Evolutionary conservation across 129 eudicot species (phyloP), one percentile per base, ranked within the genome.

Genomic region (Flaveria ramosissima): DNA sequence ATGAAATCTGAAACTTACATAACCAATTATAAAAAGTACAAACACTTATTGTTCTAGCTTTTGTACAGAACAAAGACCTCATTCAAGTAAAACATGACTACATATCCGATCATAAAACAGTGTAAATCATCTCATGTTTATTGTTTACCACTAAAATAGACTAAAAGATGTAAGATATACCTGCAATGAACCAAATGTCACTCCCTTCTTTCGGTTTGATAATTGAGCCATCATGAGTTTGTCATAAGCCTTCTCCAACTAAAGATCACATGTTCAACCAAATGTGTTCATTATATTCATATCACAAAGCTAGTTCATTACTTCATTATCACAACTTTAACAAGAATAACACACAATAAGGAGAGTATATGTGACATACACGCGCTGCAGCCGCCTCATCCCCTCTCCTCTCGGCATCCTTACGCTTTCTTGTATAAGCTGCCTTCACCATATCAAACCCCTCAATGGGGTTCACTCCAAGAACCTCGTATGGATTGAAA

Each of bases 161-260:
- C 12, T 11, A 36, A 63, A 16, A 48, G 73, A 69, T 45, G 43
- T 20, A 14, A 24, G 19, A 50, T 17, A 19, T 77, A 92, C 98
- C 98, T 85, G 61, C 59, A 92, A 81, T 7, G 92, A 86, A 72
- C 92, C 96, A 85, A 73, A 90, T 30, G 94, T 86, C 48, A 88
- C 87, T 2, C 98, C 98, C 80, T 92, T 89, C 86, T 92, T 92
- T 75, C 98, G 72, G 26, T 92, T 90, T 16, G 87, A 66, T 59
- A 92, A 77, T 73, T 90, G 96, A 9, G 88, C 88, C 93, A 92
- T 89, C 98, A 92, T 90, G 71, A 92, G 85, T 63, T 84, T 90
- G 77, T 92, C 98, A 83, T 92, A 92, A 7, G 98, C 98, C 78
- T 81, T 83, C 73, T 92, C 98, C 87, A 92, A 80, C 98, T 92